Conservation (phyloP, 345 rosid species). For the Hypericum perforatum region DNA sequence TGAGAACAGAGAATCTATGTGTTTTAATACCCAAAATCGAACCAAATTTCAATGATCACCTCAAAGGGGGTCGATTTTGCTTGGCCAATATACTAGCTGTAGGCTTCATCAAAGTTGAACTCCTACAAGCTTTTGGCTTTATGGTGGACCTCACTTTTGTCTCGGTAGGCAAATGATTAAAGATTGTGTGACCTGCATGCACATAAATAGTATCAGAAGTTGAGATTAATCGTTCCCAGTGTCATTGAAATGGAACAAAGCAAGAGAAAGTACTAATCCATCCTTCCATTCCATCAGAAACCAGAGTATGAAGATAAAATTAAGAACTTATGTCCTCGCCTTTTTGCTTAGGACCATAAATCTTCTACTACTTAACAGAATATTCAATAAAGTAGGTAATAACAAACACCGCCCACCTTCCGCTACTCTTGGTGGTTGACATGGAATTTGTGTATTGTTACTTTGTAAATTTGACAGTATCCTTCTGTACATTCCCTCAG, state of each 20-base stretch:
- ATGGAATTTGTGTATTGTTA: slow-evolving; percentile 18
- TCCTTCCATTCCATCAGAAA: too few species aligned
- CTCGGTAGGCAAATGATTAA: slow-evolving; percentile 23
- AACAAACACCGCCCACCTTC: slow-evolving; percentile 27
- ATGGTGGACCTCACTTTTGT: slow-evolving; percentile 26
- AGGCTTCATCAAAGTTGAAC: slow-evolving; percentile 92
- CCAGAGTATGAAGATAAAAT: too few species aligned
- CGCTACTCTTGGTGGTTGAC: slow-evolving; percentile 20
- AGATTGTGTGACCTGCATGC: slow-evolving; percentile 36
- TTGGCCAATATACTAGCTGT: slow-evolving; percentile 83
- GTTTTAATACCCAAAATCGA: not conserved
- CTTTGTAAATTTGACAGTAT: slow-evolving; percentile 19
- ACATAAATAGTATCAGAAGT: not conserved
- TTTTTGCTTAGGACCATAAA: not conserved
- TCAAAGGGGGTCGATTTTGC: slow-evolving; percentile 36
- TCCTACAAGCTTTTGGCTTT: slow-evolving; percentile 41
- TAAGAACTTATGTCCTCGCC: too few species aligned
- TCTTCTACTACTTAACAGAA: not conserved
- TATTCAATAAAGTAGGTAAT: not conserved
- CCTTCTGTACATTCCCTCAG: slow-evolving; percentile 21
- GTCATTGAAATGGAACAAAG: too few species aligned
- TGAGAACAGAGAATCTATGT: not conserved
- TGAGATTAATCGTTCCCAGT: too few species aligned
- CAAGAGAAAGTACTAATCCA: too few species aligned
- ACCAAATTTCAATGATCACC: slow-evolving; percentile 42